Evolutionary conservation across 108 stramenopile species (phyloP), one percentile per base, ranked within the genome.

Genomic region (Conticribra guillardii): DNA sequence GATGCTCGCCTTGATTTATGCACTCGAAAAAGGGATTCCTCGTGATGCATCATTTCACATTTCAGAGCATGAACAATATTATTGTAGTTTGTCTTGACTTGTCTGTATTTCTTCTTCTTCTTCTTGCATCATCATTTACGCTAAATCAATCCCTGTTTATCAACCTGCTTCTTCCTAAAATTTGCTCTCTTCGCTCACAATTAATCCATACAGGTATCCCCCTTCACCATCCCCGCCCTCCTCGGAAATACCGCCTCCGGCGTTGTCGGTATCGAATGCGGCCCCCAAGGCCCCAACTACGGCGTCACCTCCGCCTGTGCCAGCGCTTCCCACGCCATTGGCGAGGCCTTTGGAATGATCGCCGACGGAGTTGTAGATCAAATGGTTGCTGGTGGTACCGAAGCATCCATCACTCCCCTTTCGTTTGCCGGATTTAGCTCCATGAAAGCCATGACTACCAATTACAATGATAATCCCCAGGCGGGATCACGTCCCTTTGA

Each of bases 241-340:
- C 81, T 97, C 26, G 95, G 94, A 54, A 97, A 97, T 77, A 96
- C 97, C 16, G 95, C 95, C 21, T 87, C 90, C 7, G 97, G 97
- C 64, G 92, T 97, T n/a, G 89, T 97, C 63, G 96, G 85, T 2
- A 97, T 97, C 62, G 96, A 97, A 83, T 79, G 76, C 54, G 92
- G 91, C 21, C 89, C 88, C 64, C 71, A 83, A 60, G 98, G 98
- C 58, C 98, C 98, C 19, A 98, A 98, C 82, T 97, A 96, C 57
- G 96, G 96, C 19, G 83, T 97, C 49, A 89, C 88, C 4, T 93
- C 89, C 3, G 97, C 97, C 5, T 98, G 98, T 82, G 98, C 98
- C 8, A 83, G 87, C 54, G 95, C 86, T 21, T 90, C 90, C 23
- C 96, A 97, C 54, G 89, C 92, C 67, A 94, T 97, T 65, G 96